phyloP scores from a whole-genome alignment of 1,284 basidiomycete genomes.

The Cutaneotrichosporon mucoides region DNA sequence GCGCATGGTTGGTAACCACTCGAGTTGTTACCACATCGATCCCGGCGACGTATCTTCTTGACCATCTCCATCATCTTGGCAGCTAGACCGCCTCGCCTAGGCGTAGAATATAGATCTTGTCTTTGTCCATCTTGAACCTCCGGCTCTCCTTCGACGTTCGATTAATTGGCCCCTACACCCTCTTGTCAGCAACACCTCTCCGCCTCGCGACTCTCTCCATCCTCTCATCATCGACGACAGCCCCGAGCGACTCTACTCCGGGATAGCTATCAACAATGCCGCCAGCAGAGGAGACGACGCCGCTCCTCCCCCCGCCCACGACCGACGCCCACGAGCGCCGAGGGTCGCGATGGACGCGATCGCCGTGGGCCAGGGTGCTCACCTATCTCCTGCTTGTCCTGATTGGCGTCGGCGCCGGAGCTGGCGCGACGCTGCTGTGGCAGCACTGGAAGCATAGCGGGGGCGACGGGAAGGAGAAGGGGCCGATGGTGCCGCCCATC shows the following conservation, averaged over 20 bases:
- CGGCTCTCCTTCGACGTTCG: too few relatives aligned
- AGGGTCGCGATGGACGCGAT: background rate
- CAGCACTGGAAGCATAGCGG: too few relatives aligned
- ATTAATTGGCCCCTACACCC: too few relatives aligned
- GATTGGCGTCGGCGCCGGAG: constrained; percentile 10
- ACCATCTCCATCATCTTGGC: background rate
- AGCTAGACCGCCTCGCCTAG: too few relatives aligned
- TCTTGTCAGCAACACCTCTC: too few relatives aligned
- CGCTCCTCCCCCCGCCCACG: constrained; percentile 11
- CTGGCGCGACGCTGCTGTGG: constrained; percentile 6
- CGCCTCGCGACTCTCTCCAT: background rate
- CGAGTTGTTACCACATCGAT: background rate
- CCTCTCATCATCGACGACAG: too few relatives aligned
- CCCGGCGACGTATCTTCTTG: background rate
- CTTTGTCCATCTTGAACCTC: too few relatives aligned
- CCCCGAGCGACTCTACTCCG: too few relatives aligned
- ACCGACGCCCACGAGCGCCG: background rate
- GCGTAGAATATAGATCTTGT: too few relatives aligned
- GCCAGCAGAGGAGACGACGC: constrained; percentile 8
- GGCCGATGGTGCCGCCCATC: constrained; percentile 21
- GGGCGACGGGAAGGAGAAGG: background rate
- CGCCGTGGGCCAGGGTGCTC: background rate
- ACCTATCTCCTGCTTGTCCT: constrained; percentile 5
- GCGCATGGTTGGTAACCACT: too few relatives aligned
- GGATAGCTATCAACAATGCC: background rate